Conservation (phyloP, 164 flowering plant genomes). For the Houttuynia cordata region DNA sequence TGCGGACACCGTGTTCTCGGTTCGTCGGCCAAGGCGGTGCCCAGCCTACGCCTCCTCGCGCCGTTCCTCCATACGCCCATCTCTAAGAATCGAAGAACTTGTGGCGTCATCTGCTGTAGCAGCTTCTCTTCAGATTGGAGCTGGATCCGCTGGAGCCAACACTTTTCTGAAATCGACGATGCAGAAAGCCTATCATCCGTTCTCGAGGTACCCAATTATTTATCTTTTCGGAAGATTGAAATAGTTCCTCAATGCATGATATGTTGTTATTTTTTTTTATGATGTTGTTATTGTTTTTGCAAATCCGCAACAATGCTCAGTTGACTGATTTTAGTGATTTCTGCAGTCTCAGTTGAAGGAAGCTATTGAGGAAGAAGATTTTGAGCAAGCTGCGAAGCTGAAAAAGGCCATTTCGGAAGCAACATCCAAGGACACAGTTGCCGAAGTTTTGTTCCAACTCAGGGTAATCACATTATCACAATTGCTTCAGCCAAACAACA, state of each 20-base stretch:
- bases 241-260: background rate
- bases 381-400: constrained; percentile 69
- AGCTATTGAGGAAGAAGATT: constrained; percentile 90
- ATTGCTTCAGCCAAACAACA: background rate
- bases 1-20: constrained; percentile 8
- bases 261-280: no score
- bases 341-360: constrained; percentile 90
- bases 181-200: constrained; percentile 66
- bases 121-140: constrained; percentile 55
- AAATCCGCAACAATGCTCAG: background rate
- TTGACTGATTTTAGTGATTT: background rate
- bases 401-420: constrained; percentile 68
- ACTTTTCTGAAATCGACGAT: constrained; percentile 75
- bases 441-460: constrained; percentile 72
- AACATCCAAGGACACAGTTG: constrained; percentile 58
- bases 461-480: constrained; percentile 40
- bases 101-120: constrained; percentile 15
- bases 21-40: constrained; percentile 2
- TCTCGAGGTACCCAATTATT: constrained; percentile 44
- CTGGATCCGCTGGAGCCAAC: constrained; percentile 80
- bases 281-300: no score
- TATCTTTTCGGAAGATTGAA: background rate
- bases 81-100: constrained; percentile 6
- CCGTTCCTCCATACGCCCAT: constrained; percentile 6
- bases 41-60: constrained; percentile 2